Conservation (phyloP, 2,329 filamentous ascomycete genomes). For the Fusarium sterilihyphosum region DNA sequence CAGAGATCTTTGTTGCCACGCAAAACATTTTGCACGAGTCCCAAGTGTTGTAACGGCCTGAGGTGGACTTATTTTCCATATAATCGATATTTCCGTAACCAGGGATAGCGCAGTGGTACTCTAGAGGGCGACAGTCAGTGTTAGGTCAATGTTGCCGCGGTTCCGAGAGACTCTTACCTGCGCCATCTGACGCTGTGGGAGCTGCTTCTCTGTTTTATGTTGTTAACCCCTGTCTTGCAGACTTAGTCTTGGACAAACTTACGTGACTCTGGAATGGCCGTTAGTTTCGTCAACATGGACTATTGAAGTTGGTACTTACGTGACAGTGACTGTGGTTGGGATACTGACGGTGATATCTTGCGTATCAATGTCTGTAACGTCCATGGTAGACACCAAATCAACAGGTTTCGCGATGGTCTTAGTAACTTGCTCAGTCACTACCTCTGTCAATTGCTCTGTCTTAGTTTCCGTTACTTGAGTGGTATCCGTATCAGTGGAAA, state of each 20-base stretch:
- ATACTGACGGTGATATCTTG: neutral
- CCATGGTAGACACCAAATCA: neutral
- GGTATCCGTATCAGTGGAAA: neutral
- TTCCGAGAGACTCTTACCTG: rapidly evolving
- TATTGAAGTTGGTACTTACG: neutral
- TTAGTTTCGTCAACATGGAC: neutral
- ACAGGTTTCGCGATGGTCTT: neutral
- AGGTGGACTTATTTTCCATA: no score
- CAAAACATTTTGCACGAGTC: no score
- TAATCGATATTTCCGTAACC: neutral
- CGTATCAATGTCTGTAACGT: neutral
- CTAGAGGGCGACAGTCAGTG: rapidly evolving
- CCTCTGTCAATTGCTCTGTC: neutral
- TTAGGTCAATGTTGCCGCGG: no score
- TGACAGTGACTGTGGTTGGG: neutral
- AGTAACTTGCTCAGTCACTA: neutral
- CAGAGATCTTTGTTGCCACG: no score
- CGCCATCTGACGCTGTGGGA: rapidly evolving
- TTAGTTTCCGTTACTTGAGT: neutral
- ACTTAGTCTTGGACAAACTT: neutral
- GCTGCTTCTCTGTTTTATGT: neutral
- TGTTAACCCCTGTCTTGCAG: no score
- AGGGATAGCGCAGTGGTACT: neutral
- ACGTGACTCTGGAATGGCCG: neutral
- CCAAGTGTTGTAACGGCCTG: no score